A percentile compares a stretch with the other conserved stretches of the same genome.
phyloP scores from a whole-genome alignment of 352 stramenopile species.

The Phytophthora pistaciae region DNA sequence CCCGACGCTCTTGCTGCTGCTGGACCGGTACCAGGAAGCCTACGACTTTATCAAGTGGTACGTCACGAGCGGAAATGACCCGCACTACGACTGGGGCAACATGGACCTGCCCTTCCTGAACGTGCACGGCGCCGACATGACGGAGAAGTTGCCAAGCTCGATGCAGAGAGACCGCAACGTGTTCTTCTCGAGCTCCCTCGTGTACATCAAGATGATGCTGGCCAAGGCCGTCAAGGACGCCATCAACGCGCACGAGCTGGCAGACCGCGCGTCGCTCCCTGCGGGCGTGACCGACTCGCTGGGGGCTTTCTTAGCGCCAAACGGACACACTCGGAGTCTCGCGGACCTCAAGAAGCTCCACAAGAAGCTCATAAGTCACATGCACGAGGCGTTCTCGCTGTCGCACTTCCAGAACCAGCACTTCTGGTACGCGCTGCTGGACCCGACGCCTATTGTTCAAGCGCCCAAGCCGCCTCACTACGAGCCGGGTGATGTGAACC shows the following conservation, averaged over 20 bases:
- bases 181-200: neutral
- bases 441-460: neutral
- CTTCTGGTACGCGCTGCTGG: neutral
- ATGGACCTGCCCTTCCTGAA: neutral
- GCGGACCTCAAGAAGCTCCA: neutral
- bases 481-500: neutral
- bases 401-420: neutral
- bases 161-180: neutral
- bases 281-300: neutral
- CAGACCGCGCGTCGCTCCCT: neutral
- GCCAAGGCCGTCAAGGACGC: neutral
- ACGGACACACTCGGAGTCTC: neutral
- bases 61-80: neutral
- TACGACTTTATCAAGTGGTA: slow-evolving; percentile 3
- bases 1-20: neutral
- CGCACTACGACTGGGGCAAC: neutral
- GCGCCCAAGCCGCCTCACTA: neutral
- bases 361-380: neutral
- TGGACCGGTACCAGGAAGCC: neutral
- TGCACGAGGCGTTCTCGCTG: neutral
- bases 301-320: neutral
- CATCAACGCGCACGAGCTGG: neutral
- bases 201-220: neutral
- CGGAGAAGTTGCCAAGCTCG: neutral
- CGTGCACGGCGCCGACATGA: neutral